Percentiles rank a stretch among this genome's conserved stretches.
Evolutionary conservation across 1,139 yeast genomes (phyloP).

Genomic region (Pneumocystis jirovecii): DNA sequence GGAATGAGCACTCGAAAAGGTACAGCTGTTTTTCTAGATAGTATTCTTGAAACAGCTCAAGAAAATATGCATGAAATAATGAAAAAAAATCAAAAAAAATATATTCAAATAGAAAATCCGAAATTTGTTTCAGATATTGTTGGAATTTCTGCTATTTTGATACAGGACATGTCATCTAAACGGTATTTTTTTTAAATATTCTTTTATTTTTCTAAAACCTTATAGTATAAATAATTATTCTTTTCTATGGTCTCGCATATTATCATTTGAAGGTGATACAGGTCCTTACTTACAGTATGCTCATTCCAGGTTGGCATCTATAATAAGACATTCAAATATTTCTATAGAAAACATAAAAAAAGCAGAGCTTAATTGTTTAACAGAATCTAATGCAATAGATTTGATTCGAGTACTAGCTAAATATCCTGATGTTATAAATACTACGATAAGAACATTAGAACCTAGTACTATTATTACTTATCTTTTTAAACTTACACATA

Average conservation of each 20-base stretch:
- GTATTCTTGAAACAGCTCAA: conserved; percentile 84
- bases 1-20: conserved; percentile 99
- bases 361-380: conserved; percentile 60
- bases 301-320: conserved; percentile 90
- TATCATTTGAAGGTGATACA: conserved; percentile 97
- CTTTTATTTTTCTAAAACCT: background rate
- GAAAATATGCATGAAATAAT: conserved; percentile 94
- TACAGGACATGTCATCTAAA: conserved; percentile 97
- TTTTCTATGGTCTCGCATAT: conserved; percentile 97
- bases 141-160: conserved; percentile 96
- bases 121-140: conserved; percentile 90
- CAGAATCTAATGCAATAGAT: conserved; percentile 59
- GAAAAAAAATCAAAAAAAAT: conserved; percentile 83
- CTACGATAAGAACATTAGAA: conserved; percentile 72
- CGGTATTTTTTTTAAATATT: conserved; percentile 17
- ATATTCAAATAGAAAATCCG: conserved; percentile 87
- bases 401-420: conserved; percentile 70
- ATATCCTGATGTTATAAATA: conserved; percentile 81
- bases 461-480: conserved; percentile 93
- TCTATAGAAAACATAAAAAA: conserved; percentile 20
- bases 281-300: conserved; percentile 99
- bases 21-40: conserved; percentile 91
- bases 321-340: conserved; percentile 62
- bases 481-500: conserved; percentile 80
- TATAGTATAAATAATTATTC: conserved; percentile 76